Conservation (phyloP, 2,329 filamentous ascomycete species). For the Aspergillus phoenicis region DNA sequence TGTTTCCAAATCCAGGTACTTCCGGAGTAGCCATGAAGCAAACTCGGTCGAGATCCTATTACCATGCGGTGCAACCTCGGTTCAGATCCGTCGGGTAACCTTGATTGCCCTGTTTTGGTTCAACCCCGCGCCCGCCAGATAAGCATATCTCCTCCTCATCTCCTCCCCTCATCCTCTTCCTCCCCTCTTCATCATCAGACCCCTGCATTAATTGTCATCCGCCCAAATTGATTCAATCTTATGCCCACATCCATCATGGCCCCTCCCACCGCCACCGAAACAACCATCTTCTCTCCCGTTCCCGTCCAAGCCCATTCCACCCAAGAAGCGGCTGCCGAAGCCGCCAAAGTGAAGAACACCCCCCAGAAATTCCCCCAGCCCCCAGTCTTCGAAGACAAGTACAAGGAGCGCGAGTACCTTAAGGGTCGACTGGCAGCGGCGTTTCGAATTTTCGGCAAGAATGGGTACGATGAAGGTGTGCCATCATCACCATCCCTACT, state of each 20-base stretch:
- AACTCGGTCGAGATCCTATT: too few species aligned
- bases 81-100: too few species aligned
- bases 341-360: constrained; percentile 35
- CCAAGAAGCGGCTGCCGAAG: constrained; percentile 27
- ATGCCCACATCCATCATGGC: constrained; percentile 16
- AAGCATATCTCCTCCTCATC: too few species aligned
- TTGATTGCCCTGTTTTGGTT: too few species aligned
- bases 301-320: constrained; percentile 25
- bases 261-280: constrained; percentile 17
- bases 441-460: constrained; percentile 62
- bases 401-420: constrained; percentile 55
- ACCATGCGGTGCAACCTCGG: too few species aligned
- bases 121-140: too few species aligned
- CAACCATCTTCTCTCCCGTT: constrained; percentile 18
- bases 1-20: too few species aligned
- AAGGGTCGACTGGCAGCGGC: constrained; percentile 59
- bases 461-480: constrained; percentile 56
- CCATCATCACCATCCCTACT: background rate
- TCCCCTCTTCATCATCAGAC: too few species aligned
- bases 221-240: too few species aligned
- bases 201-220: background rate
- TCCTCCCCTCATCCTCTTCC: too few species aligned
- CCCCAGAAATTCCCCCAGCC: constrained; percentile 30
- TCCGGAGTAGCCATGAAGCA: too few species aligned
- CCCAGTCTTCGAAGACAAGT: constrained; percentile 45